Percentiles rank a stretch among this genome's conserved stretches.
These are phyloP conservation scores for Magnaporthiopsis incrustans DNA, from an alignment of 2,329 filamentous ascomycete species.

Conservation along the genomic window DNA sequence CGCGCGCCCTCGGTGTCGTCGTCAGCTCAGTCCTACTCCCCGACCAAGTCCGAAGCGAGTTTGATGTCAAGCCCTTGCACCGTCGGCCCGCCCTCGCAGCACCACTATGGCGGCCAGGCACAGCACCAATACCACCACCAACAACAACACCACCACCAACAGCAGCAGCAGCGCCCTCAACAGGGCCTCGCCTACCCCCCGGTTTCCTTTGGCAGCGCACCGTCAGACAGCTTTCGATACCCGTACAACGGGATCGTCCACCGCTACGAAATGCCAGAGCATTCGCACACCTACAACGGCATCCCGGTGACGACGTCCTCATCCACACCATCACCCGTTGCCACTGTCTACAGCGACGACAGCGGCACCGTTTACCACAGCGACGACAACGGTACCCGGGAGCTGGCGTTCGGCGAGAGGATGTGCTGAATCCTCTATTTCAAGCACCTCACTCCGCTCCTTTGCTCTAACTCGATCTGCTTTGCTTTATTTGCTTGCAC, in stretches of 20 bases:
- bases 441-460: neutral
- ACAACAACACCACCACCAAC: constrained; percentile 6
- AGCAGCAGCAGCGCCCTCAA: too few relatives aligned
- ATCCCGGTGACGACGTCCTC: too few relatives aligned
- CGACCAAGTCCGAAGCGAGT: neutral
- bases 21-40: neutral
- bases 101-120: neutral
- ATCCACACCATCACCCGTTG: too few relatives aligned
- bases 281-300: too few relatives aligned
- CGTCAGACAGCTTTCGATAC: too few relatives aligned
- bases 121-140: constrained; percentile 9
- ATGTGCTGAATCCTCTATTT: neutral
- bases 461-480: neutral
- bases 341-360: too few relatives aligned
- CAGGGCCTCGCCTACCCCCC: too few relatives aligned
- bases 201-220: too few relatives aligned
- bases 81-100: neutral
- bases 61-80: neutral
- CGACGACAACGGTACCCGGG: neutral
- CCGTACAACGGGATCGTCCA: too few relatives aligned
- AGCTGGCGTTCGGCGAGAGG: constrained; percentile 1
- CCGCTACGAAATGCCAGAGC: too few relatives aligned
- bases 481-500: neutral
- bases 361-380: too few relatives aligned
- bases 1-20: too few relatives aligned